Percentiles rank a stretch among this genome's conserved stretches.
Evolutionary conservation across 2,329 filamentous ascomycete species (phyloP).

Genomic region (Cordyceps sp.): DNA sequence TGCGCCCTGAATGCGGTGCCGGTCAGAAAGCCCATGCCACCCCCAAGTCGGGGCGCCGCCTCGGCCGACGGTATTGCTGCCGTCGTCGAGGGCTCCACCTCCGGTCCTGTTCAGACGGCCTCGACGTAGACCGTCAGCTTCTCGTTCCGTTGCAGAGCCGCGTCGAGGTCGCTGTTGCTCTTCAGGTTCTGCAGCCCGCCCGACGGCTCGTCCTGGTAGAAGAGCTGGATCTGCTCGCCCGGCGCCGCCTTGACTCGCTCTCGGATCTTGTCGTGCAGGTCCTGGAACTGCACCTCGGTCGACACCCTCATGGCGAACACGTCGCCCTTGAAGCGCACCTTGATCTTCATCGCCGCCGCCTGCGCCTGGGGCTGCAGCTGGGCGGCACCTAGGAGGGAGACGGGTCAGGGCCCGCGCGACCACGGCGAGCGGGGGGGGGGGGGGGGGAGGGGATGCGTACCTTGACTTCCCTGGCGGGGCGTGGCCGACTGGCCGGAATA

Average conservation of each 20-base stretch:
- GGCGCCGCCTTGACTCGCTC: conserved; percentile 63
- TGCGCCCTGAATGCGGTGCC: no score
- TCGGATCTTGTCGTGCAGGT: conserved; percentile 68
- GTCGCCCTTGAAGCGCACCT: conserved; percentile 85
- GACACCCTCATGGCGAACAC: conserved; percentile 84
- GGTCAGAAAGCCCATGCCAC: not conserved
- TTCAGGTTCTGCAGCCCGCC: conserved; percentile 59
- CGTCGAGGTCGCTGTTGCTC: conserved; percentile 66
- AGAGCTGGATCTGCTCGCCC: conserved; percentile 57
- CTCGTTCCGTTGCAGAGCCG: conserved; percentile 67
- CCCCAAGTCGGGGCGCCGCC: not conserved
- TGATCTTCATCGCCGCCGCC: conserved; percentile 64
- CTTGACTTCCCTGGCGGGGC: conserved; percentile 18
- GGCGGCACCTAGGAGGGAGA: conserved; percentile 1
- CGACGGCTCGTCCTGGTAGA: conserved; percentile 72
- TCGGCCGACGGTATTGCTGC: no score
- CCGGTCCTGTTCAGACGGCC: conserved; percentile 18
- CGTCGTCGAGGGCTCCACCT: not conserved
- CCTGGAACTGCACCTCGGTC: conserved; percentile 57
- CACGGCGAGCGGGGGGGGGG: no score
- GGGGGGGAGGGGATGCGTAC: not conserved
- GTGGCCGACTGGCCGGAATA: conserved; percentile 37
- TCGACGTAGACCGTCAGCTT: conserved; percentile 70
- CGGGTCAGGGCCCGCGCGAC: no score
- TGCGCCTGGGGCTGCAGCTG: conserved; percentile 10